These are phyloP conservation scores for Neoascochyta sp. DNA, from an alignment of 2,329 filamentous ascomycete genomes.

Conservation along the genomic window DNA sequence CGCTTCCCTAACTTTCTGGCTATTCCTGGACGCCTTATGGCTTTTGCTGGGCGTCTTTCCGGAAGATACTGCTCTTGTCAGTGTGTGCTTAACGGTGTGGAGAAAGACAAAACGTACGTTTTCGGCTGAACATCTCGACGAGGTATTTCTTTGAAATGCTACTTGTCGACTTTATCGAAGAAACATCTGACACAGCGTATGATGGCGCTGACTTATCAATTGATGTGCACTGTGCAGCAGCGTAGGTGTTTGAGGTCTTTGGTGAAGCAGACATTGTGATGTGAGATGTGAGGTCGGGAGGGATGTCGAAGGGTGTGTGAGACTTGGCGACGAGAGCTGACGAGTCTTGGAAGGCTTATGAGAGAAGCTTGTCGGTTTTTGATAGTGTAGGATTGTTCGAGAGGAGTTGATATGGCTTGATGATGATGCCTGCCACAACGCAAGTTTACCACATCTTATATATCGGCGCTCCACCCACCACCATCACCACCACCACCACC, in stretches of 20 bases:
- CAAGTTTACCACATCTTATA: no score
- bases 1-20: slow-evolving; percentile 2
- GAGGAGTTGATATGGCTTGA: no score
- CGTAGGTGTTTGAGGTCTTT: slow-evolving; percentile 1
- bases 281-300: no score
- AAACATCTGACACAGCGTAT: slow-evolving; percentile 9
- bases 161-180: slow-evolving; percentile 8
- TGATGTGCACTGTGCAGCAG: slow-evolving; percentile 1
- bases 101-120: slow-evolving; percentile 6
- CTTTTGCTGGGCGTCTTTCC: slow-evolving; percentile 1
- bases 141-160: slow-evolving; percentile 16
- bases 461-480: no score
- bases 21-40: slow-evolving; percentile 1
- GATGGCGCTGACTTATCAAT: slow-evolving; percentile 5
- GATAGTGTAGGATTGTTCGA: no score
- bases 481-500: no score
- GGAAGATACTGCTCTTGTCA: not conserved
- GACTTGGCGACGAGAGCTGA: no score
- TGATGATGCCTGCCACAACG: no score
- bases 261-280: slow-evolving; percentile 6
- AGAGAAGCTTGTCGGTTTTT: no score
- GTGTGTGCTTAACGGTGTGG: not conserved
- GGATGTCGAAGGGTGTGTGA: no score
- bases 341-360: no score
- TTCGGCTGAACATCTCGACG: slow-evolving; percentile 8